phyloP scores from a whole-genome alignment of 805 yeast genomes.

The Kodamaea sagamina region DNA sequence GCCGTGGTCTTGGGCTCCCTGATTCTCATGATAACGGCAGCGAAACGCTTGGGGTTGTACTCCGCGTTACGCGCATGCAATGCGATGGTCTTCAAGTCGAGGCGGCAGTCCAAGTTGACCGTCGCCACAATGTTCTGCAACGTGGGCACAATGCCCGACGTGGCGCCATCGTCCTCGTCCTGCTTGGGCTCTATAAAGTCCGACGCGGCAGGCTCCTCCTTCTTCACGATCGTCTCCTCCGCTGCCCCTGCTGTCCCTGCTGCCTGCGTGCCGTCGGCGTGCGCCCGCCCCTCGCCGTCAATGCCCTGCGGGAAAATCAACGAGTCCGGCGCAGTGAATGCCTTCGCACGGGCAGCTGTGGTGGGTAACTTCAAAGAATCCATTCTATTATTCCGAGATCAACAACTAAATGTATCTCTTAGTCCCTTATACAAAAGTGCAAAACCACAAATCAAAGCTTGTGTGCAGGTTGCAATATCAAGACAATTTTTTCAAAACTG shows the following conservation, averaged over 20 bases:
- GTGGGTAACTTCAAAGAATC: constrained; percentile 75
- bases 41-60: constrained; percentile 97
- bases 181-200: constrained; percentile 41
- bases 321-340: constrained; percentile 67
- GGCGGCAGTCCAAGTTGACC: constrained; percentile 91
- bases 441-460: constrained; percentile 1
- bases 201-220: constrained; percentile 15
- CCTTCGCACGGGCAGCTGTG: constrained; percentile 74
- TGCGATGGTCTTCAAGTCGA: constrained; percentile 95
- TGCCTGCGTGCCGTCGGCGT: constrained; percentile 13
- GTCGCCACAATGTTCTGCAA: constrained; percentile 96
- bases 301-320: constrained; percentile 61
- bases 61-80: constrained; percentile 98
- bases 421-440: background rate
- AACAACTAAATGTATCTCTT: constrained; percentile 47
- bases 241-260: constrained; percentile 10
- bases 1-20: constrained; percentile 99
- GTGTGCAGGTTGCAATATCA: constrained; percentile 1
- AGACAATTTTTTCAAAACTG: constrained; percentile 4
- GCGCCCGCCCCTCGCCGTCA: constrained; percentile 23
- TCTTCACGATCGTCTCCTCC: constrained; percentile 17
- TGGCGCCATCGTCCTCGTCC: constrained; percentile 64
- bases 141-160: constrained; percentile 96
- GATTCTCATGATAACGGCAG: constrained; percentile 99
- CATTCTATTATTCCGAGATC: constrained; percentile 45